These are phyloP conservation scores for Tylopilus vinaceipallidus DNA, from an alignment of 768 basidiomycete genomes.

Conservation along the genomic window DNA sequence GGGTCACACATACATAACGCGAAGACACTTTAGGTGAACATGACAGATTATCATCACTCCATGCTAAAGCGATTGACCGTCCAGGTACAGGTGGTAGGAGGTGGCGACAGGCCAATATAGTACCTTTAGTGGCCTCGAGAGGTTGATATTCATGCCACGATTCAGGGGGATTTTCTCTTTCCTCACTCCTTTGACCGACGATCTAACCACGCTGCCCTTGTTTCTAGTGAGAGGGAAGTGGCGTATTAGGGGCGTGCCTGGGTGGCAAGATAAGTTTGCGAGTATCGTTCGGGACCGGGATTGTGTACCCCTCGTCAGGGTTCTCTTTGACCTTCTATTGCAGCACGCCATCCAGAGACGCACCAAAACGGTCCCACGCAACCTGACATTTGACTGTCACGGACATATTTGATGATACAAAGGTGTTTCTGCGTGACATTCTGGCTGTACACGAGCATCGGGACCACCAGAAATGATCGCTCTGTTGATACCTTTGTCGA, in stretches of 20 bases:
- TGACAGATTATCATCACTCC: no score
- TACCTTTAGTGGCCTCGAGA: no score
- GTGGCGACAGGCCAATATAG: no score
- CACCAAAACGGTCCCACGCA: neutral
- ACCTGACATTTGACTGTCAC: neutral
- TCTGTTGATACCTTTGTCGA: slow-evolving; percentile 22
- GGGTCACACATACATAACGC: no score
- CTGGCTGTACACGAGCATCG: slow-evolving; percentile 14
- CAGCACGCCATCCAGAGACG: slow-evolving; percentile 8
- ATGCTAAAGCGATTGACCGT: no score
- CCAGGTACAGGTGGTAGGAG: no score
- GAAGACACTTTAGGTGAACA: no score
- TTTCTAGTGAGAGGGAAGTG: slow-evolving; percentile 16
- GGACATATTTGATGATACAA: slow-evolving; percentile 10
- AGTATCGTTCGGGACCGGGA: slow-evolving; percentile 4
- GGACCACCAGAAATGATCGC: slow-evolving; percentile 21
- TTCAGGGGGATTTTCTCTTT: no score
- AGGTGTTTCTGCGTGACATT: slow-evolving; percentile 10
- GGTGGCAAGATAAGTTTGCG: slow-evolving; percentile 9
- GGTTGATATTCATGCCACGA: no score
- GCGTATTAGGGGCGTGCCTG: slow-evolving; percentile 12
- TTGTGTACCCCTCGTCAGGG: slow-evolving; percentile 14
- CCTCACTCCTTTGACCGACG: neutral
- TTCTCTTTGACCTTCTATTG: neutral
- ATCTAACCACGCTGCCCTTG: neutral